These are phyloP conservation scores for Lolium perenne DNA, from an alignment of 176 grass and related monocot genomes.

Conservation along the genomic window DNA sequence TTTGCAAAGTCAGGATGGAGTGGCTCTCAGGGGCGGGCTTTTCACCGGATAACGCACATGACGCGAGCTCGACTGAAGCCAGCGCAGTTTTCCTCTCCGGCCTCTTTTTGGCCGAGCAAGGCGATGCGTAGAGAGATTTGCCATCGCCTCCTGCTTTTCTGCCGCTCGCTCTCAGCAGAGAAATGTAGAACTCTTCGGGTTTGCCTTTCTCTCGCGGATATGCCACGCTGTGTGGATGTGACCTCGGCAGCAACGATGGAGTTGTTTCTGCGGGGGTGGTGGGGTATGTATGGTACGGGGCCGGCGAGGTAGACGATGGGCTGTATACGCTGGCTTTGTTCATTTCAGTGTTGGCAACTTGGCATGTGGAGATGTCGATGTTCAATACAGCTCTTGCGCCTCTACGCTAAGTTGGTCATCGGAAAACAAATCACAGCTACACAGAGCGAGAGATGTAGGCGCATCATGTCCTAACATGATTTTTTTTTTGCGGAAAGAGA, in stretches of 20 bases:
- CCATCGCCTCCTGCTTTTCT: not conserved
- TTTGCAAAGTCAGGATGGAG: not conserved
- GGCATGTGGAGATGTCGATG: not conserved
- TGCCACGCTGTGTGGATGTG: not conserved
- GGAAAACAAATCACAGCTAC: too few species aligned
- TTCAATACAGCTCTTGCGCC: not conserved
- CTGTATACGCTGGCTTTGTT: not conserved
- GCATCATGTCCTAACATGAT: too few species aligned
- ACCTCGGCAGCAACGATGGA: not conserved
- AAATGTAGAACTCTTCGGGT: not conserved
- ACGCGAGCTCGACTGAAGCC: not conserved
- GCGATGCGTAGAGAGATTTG: not conserved
- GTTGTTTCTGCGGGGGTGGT: not conserved
- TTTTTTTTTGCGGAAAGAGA: too few species aligned
- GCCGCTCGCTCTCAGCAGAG: too few species aligned
- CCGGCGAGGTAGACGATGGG: not conserved
- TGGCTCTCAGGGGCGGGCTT: conserved; percentile 15
- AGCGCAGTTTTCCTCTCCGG: not conserved
- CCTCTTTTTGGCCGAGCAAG: not conserved
- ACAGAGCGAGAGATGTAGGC: too few species aligned
- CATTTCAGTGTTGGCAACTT: not conserved
- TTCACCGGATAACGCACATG: conserved; percentile 46
- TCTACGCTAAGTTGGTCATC: not conserved
- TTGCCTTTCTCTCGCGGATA: not conserved
- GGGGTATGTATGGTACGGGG: not conserved